These are phyloP conservation scores for Stagonosporopsis cucurbitacearum DNA, from an alignment of 2,329 filamentous ascomycete genomes.

Conservation along the genomic window DNA sequence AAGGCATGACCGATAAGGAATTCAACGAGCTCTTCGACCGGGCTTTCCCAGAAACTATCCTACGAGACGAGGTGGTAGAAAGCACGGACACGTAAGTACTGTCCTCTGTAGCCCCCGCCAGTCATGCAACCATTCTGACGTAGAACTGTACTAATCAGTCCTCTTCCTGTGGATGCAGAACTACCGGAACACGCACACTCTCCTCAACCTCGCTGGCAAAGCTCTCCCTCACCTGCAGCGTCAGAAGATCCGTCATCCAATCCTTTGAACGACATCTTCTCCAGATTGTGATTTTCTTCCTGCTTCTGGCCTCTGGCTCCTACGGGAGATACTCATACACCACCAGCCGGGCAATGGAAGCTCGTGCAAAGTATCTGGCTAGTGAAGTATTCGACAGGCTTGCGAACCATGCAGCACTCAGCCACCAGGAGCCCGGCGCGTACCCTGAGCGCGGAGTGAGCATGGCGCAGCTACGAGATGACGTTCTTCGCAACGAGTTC, in stretches of 20 bases:
- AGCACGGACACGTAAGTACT: slow-evolving; percentile 64
- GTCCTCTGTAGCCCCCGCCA: slow-evolving; percentile 26
- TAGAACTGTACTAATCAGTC: slow-evolving; percentile 80
- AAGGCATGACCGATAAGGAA: slow-evolving; percentile 83
- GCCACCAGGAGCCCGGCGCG: slow-evolving; percentile 66
- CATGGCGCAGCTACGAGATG: slow-evolving; percentile 87
- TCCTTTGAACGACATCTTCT: slow-evolving; percentile 86
- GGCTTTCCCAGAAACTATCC: slow-evolving; percentile 74
- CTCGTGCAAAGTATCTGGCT: slow-evolving; percentile 82
- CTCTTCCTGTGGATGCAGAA: slow-evolving; percentile 74
- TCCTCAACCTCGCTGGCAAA: slow-evolving; percentile 88
- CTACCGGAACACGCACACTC: slow-evolving; percentile 69
- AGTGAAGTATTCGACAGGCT: slow-evolving; percentile 83
- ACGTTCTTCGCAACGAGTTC: slow-evolving; percentile 84
- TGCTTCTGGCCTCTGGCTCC: slow-evolving; percentile 56
- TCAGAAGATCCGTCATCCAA: slow-evolving; percentile 79
- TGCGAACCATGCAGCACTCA: slow-evolving; percentile 81
- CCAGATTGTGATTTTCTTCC: slow-evolving; percentile 69
- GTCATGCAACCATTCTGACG: slow-evolving; percentile 38
- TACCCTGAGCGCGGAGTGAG: slow-evolving; percentile 81
- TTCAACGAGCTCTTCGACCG: slow-evolving; percentile 87
- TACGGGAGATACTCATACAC: slow-evolving; percentile 72
- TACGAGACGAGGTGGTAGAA: slow-evolving; percentile 66
- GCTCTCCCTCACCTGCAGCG: slow-evolving; percentile 82
- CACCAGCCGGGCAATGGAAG: slow-evolving; percentile 68